Percentiles rank a stretch among this genome's conserved stretches.
These are phyloP conservation scores for Sutorius australiensis DNA, from an alignment of 768 basidiomycete species.

Conservation along the genomic window DNA sequence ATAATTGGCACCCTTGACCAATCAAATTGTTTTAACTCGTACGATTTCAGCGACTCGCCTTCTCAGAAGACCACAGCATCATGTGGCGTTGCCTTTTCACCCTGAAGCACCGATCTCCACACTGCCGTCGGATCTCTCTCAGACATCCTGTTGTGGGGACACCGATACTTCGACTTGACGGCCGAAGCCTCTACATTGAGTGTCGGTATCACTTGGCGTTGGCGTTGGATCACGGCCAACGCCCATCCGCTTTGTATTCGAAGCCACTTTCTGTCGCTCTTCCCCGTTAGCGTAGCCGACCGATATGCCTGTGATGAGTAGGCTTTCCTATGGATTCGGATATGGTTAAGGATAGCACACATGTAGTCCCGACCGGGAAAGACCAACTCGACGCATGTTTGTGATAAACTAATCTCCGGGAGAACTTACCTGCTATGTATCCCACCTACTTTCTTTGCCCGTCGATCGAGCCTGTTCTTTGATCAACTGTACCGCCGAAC, in stretches of 20 bases:
- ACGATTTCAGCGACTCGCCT: constrained; percentile 6
- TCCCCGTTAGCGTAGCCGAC: not conserved
- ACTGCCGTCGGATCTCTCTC: constrained; percentile 4
- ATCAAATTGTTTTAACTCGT: constrained; percentile 12
- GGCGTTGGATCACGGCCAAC: too few species aligned
- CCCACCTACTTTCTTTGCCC: not conserved
- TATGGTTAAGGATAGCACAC: not conserved
- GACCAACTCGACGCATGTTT: not conserved
- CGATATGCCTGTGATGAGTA: not conserved
- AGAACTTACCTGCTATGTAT: not conserved
- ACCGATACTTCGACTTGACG: not conserved
- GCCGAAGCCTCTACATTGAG: not conserved
- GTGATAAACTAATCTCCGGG: constrained; percentile 9
- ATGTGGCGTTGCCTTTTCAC: not conserved
- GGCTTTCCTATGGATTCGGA: not conserved
- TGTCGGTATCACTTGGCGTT: not conserved
- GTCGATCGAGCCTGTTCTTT: not conserved
- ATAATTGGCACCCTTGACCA: not conserved
- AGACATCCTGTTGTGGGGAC: not conserved
- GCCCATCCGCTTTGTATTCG: not conserved
- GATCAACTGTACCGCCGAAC: not conserved
- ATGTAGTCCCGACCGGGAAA: not conserved
- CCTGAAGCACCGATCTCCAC: constrained; percentile 5
- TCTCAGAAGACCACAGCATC: constrained; percentile 16
- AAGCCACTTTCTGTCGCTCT: not conserved